Conservation (phyloP, 2,329 filamentous ascomycete genomes). For the Scytalidium sp. region DNA sequence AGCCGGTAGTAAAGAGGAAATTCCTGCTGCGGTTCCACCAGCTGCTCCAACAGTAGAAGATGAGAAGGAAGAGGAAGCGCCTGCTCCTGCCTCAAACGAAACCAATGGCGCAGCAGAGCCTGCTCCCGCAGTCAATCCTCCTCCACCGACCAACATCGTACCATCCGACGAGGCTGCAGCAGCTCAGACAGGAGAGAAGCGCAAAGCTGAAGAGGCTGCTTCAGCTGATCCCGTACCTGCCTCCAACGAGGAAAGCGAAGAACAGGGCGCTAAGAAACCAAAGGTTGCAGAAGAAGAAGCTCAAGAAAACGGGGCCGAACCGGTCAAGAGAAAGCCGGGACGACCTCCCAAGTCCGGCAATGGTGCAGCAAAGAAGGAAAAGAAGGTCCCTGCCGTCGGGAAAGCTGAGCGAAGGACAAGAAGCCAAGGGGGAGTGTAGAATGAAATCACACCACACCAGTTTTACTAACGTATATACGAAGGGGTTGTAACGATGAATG, state of each 20-base stretch:
- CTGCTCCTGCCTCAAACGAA: slow-evolving; percentile 9
- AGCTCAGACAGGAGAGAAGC: slow-evolving; percentile 21
- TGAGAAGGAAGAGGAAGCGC: neutral
- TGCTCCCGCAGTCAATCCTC: neutral
- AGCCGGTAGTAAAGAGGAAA: neutral
- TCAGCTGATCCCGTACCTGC: slow-evolving; percentile 13
- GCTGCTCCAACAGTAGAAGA: neutral
- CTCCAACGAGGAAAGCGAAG: neutral
- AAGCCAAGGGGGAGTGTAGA: slow-evolving; percentile 18
- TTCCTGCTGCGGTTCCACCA: neutral
- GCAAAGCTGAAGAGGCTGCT: slow-evolving; percentile 21
- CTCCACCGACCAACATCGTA: neutral
- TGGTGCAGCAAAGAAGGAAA: slow-evolving; percentile 20
- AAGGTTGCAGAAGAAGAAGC: slow-evolving; percentile 21
- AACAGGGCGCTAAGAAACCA: slow-evolving; percentile 6
- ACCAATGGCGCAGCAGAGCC: slow-evolving; percentile 32
- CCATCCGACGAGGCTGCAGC: slow-evolving; percentile 9
- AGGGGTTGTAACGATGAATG: too few relatives aligned
- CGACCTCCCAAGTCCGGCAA: slow-evolving; percentile 2
- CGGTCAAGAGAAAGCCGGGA: slow-evolving; percentile 10
- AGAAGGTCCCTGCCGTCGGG: slow-evolving; percentile 23
- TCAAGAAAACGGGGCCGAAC: slow-evolving; percentile 18
- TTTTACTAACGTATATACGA: too few relatives aligned
- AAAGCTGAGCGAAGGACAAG: slow-evolving; percentile 22
- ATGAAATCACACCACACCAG: too few relatives aligned